Base-by-base conservation (phyloP, 805 yeast species). In the Barnettozyma wickerhamii region DNA sequence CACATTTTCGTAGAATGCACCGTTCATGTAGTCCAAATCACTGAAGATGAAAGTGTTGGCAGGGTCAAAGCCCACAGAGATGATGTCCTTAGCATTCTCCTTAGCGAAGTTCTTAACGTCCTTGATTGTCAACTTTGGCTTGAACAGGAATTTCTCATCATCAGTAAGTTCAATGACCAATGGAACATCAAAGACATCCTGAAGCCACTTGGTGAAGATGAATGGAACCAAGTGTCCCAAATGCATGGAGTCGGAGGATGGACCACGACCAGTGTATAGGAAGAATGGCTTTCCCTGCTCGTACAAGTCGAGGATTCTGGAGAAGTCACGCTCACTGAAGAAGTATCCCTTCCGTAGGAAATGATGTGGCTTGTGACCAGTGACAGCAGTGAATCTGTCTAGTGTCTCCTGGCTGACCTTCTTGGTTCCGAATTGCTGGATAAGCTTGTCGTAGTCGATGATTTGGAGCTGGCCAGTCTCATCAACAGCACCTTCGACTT, bases 141-240 rank as follows among this genome's bases (percentile, higher is more conserved):
- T 93, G 75, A 93, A 93, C 55, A 93, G 66, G 63, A 93, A 93
- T 69, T 93, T 93, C 65, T 93, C 99, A 63, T 93, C 99, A 62
- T 93, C 99, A 4, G 97, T 90, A 65, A 88, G 68, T 65, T 93
- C 97, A 52, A 93, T 80, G 29, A 93, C 95, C 48, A 93, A 72
- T 17, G 99, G 98, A 44, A 79, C 96, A 60, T 93, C 98, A 62
- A 93, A 93, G 3, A 91, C 98, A 34, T 91, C 97, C 65, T 93
- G 99, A 55, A 93, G 74, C 98, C 98, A 93, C 65, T 90, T 89
- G 42, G 99, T 93, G 71, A 93, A 93, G 24, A 84, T 64, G 60
- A 93, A 93, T 14, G 99, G 99, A 46, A 90, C 76, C 89, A 91
- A 81, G 64, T 93, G 99, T 39, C 99, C 99, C 68, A 93, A 72